Evolutionary conservation across 129 eudicot genomes (phyloP), one percentile per base, ranked within the genome.

Genomic region (Cynara cardunculus): DNA sequence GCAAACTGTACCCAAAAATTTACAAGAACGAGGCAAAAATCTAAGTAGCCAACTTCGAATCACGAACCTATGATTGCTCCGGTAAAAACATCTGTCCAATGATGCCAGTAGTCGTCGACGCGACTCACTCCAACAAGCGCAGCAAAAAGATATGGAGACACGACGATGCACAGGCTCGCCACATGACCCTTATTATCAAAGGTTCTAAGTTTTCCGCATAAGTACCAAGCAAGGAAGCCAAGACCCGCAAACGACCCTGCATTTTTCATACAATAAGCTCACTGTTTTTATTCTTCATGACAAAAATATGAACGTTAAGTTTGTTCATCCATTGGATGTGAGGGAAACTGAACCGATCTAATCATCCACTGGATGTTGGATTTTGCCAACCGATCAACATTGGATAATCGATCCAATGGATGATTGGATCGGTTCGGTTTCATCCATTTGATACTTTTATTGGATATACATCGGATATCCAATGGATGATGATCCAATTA

Each of bases 181-280:
- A 88, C 88, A 66, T 90, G 91, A 3, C 94, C 94, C 22, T 84
- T 86, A 6, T 84, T 79, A 73, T 82, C 83, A 30, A 85, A 87
- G 77, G 81, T 85, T 65, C 82, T 85, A 2, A 89, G 81, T 86
- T 91, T 91, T 61, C 97, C 97, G 19, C 83, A 83, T 73, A 91
- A 69, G 72, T 91, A 91, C 91, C 86, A 89, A 28, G 89, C 85
- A 71, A 91, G 89, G 80, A 87, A 91, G 72, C 93, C 91, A 69
- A 91, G 91, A 68, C 97, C 93, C 9, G 97, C 91, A 44, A 91
- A 91, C 0, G 91, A 87, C 97, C 97, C 97, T 89, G 69, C 81
- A 71, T 44, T 75, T 75, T 80, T 72, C 34, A 10, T 24, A 34
- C 28, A 30, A 7, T 5, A 56, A n/a, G 7, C 8, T 53, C 7